phyloP scores from a whole-genome alignment of 139 green algal genomes.

The Coccomyxa sp. region DNA sequence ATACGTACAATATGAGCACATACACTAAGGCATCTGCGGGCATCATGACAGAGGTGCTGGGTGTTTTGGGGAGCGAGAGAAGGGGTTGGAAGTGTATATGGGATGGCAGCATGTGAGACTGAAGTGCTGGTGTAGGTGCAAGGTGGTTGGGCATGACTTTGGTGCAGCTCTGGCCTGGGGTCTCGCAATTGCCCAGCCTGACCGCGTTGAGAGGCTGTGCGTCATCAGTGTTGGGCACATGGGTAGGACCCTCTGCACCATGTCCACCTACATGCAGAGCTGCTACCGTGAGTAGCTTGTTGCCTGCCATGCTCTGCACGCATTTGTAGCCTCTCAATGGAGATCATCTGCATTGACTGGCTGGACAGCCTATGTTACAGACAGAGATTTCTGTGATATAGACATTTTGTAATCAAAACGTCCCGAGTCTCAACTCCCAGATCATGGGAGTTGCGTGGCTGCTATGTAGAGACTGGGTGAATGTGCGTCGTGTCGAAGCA shows the following conservation, averaged over 20 bases:
- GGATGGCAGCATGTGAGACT: too few species aligned
- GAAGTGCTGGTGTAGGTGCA: too few species aligned
- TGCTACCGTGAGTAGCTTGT: too few species aligned
- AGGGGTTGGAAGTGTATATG: too few species aligned
- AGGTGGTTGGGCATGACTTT: slow-evolving; percentile 15
- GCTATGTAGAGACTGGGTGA: too few species aligned
- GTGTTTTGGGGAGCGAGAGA: too few species aligned
- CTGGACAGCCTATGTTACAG: not conserved
- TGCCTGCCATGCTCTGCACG: too few species aligned
- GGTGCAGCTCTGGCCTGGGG: slow-evolving; percentile 17
- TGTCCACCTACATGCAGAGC: not conserved
- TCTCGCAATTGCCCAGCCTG: not conserved
- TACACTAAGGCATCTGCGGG: too few species aligned
- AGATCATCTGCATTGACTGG: not conserved
- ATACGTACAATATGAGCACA: too few species aligned
- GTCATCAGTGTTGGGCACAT: slow-evolving; percentile 10
- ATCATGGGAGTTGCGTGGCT: too few species aligned
- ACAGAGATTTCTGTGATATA: not conserved
- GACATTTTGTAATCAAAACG: not conserved
- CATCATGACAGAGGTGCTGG: too few species aligned
- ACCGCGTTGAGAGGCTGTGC: slow-evolving; percentile 4
- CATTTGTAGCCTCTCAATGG: not conserved
- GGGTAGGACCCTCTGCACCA: not conserved
- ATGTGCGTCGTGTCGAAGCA: too few species aligned
- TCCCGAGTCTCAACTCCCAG: slow-evolving; percentile 5